These are phyloP conservation scores for Boletales sp. DNA, from an alignment of 768 basidiomycete genomes.

Conservation along the genomic window DNA sequence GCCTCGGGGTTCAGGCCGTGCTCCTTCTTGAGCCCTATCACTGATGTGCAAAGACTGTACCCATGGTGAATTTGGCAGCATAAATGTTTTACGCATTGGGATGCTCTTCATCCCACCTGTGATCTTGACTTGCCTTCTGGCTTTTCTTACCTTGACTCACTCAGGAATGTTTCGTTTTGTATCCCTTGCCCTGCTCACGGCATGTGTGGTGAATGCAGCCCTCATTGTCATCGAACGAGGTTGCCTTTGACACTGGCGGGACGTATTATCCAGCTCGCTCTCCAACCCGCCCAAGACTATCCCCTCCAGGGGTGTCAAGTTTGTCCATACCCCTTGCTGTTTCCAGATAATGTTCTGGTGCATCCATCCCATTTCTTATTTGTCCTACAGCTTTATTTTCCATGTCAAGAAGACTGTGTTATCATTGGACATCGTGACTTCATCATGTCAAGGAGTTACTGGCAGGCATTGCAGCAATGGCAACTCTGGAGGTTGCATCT, in stretches of 20 bases:
- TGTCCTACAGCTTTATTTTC: conserved; percentile 70
- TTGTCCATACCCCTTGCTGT: too few relatives aligned
- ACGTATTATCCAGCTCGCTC: too few relatives aligned
- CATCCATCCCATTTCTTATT: conserved; percentile 7
- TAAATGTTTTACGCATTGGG: conserved; percentile 7
- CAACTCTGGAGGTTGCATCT: conserved; percentile 45
- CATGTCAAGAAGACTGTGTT: conserved; percentile 98
- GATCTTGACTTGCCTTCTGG: background rate
- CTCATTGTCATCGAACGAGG: too few relatives aligned
- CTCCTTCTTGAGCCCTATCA: conserved; percentile 4
- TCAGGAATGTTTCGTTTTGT: background rate
- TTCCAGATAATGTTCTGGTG: too few relatives aligned
- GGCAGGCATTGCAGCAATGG: conserved; percentile 85
- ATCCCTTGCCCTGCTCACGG: conserved; percentile 2
- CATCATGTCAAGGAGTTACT: conserved; percentile 94
- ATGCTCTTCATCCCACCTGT: background rate
- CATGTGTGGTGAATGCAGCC: background rate
- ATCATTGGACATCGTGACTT: conserved; percentile 99
- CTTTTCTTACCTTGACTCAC: background rate
- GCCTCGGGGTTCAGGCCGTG: too few relatives aligned
- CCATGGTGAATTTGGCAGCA: background rate
- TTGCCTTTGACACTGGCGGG: too few relatives aligned
- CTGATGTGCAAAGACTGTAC: background rate
- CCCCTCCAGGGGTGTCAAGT: too few relatives aligned
- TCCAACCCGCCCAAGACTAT: too few relatives aligned